Base-by-base conservation (phyloP, 495 filamentous ascomycete species). In the Jackrogersella minutella region DNA sequence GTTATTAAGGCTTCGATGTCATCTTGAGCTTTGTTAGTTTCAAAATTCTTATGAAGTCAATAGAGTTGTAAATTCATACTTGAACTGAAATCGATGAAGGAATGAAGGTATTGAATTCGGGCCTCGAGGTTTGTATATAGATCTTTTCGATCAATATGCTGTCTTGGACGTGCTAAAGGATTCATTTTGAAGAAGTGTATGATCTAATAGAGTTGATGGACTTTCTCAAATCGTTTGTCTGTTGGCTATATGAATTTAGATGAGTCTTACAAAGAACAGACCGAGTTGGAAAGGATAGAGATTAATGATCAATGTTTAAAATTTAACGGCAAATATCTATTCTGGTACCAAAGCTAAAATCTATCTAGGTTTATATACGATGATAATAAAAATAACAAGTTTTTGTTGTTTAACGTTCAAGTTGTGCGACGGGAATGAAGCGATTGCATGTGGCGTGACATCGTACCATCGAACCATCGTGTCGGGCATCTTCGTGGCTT, bases 81-180 rank as follows among this genome's bases (percentile, higher is more conserved):
- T 21, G 82, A 77, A 63, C 84, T 86, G 75, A 91, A 92, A 69
- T 92, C 90, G 13, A 92, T 83, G 33, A 92, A 91, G 2, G 84
- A 82, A 56, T 90, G 88, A 3, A 92, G 80, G 61, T 92, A 92
- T 59, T 84, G 82, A 55, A 92, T 86, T 53, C 90, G 81, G 2
- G 85, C 81, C 55, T 89, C 87, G 0, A 92, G 81, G 54, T 80
- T 83, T 16, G 85, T 89, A 74, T 91, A 91, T 9, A 92, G 77
- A 19, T 85, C 81, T 71, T 88, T 88, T 17, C 89, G 85, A 74
- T 88, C 85, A 68, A 92, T 82, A 76, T 91, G 89, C 71, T 82
- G 76, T 64, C 84, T 79, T 33, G 77, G 78, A 30, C 76, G 66
- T 51, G 49, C 33, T 46, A 51, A 26, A 2, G 60, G 66, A 21